Conservation (phyloP, 148 eudicot genomes). For the Chenopodium album region DNA sequence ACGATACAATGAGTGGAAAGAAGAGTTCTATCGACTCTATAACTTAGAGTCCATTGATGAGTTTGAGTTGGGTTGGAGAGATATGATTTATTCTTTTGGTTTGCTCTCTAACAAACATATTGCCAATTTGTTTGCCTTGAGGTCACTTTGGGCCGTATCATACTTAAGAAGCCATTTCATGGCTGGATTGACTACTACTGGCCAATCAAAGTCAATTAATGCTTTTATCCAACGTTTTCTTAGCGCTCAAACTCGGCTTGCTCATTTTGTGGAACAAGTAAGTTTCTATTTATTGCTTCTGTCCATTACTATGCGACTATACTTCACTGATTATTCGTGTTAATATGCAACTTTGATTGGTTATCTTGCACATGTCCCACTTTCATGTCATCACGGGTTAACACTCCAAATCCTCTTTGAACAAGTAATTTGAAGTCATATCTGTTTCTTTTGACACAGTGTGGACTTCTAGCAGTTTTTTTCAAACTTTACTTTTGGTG, state of each 20-base stretch:
- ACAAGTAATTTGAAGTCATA: not conserved
- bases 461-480: not conserved
- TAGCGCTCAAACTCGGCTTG: conserved; percentile 81
- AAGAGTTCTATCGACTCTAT: conserved; percentile 81
- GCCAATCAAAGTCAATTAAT: conserved; percentile 76
- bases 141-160: conserved; percentile 83
- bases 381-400: not conserved
- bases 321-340: not conserved
- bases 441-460: too few species aligned
- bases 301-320: not conserved
- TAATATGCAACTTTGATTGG: not conserved
- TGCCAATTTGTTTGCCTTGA: conserved; percentile 58
- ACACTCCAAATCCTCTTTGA: not conserved
- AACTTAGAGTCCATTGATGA: conserved; percentile 77
- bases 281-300: conserved; percentile 28
- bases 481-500: not conserved
- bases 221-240: conserved; percentile 89
- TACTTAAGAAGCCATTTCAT: conserved; percentile 82
- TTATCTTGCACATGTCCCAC: not conserved
- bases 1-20: conserved; percentile 91
- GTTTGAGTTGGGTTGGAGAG: conserved; percentile 87
- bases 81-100: conserved; percentile 72
- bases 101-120: conserved; percentile 78
- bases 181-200: conserved; percentile 74
- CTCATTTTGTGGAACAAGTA: conserved; percentile 94